phyloP scores from a whole-genome alignment of 305 asterid species.

The Coffea humblotiana region DNA sequence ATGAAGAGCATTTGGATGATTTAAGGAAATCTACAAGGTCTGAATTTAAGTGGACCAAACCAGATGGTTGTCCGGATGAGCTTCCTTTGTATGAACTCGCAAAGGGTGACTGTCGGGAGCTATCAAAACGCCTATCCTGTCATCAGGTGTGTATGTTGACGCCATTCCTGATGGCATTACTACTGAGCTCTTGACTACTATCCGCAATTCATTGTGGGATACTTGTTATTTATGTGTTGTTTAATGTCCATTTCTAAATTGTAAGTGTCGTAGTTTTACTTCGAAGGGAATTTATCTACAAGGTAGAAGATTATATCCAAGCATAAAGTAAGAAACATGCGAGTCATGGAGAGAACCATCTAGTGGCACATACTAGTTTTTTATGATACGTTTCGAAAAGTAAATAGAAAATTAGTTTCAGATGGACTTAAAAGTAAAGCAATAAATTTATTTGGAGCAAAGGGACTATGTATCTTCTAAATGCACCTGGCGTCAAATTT shows the following conservation, averaged over 20 bases:
- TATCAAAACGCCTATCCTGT: conserved; percentile 80
- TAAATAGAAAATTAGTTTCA: neutral
- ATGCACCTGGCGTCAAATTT: neutral
- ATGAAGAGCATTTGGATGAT: conserved; percentile 65
- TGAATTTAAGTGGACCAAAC: conserved; percentile 80
- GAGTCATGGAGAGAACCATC: neutral
- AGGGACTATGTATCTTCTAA: neutral
- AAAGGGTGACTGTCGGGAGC: conserved; percentile 52
- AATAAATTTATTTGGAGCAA: neutral
- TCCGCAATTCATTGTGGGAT: neutral
- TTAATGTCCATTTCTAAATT: too few species aligned
- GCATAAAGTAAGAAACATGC: neutral
- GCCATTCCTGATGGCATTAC: neutral
- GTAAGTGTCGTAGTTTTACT: neutral
- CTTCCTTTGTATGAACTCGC: conserved; percentile 79
- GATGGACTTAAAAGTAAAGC: neutral
- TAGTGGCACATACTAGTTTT: neutral
- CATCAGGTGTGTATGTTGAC: conserved; percentile 48
- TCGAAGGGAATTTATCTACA: neutral
- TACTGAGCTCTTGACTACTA: neutral
- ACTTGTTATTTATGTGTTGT: neutral
- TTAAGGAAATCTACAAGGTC: conserved; percentile 54
- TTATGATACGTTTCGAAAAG: neutral
- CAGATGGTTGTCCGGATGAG: conserved; percentile 81
- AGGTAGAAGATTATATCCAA: neutral